These are phyloP conservation scores for Naganishia kalamii DNA, from an alignment of 768 basidiomycete species.

Conservation along the genomic window DNA sequence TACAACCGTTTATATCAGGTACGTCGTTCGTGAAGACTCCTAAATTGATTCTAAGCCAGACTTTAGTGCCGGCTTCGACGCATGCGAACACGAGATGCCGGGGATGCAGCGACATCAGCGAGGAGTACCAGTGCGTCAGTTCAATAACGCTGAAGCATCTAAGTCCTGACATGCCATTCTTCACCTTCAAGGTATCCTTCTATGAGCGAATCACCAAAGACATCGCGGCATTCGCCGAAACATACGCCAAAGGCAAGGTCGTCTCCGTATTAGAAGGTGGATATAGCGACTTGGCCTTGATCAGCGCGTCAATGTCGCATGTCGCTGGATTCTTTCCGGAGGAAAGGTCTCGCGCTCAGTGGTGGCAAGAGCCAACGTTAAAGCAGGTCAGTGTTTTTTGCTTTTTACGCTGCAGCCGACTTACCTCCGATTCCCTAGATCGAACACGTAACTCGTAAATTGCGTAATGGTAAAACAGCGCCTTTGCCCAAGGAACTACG, in stretches of 20 bases:
- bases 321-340: slow-evolving; percentile 57
- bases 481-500: slow-evolving; percentile 5
- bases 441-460: slow-evolving; percentile 3
- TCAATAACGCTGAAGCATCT: background rate
- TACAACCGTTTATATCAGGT: slow-evolving; percentile 83
- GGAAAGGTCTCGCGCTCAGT: background rate
- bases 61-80: slow-evolving; percentile 83
- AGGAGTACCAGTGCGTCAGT: slow-evolving; percentile 60
- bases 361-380: slow-evolving; percentile 14
- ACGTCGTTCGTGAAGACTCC: slow-evolving; percentile 14
- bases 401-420: background rate
- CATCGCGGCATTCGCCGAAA: slow-evolving; percentile 59
- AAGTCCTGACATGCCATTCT: background rate
- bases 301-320: slow-evolving; percentile 76
- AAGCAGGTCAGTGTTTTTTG: background rate
- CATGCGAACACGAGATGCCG: slow-evolving; percentile 80
- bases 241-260: slow-evolving; percentile 61
- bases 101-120: slow-evolving; percentile 88
- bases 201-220: slow-evolving; percentile 77
- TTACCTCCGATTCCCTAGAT: background rate
- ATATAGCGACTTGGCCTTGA: slow-evolving; percentile 82
- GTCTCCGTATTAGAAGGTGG: slow-evolving; percentile 92
- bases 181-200: slow-evolving; percentile 56
- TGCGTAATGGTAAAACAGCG: slow-evolving; percentile 4
- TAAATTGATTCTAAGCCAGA: background rate